Conservation (phyloP, 345 rosid species). For the Bruguiera parviflora region DNA sequence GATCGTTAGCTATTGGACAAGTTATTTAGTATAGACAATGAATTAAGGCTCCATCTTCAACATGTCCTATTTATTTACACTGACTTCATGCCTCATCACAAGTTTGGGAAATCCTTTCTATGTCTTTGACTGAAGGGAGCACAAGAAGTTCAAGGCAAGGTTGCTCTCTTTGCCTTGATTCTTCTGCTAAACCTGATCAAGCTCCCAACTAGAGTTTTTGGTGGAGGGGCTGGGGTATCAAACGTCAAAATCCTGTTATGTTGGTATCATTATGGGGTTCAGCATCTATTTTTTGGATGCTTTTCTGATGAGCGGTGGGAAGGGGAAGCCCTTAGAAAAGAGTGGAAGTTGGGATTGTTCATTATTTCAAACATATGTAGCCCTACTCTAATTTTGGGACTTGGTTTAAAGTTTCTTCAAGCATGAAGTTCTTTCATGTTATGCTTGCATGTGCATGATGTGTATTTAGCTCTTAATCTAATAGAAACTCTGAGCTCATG, state of each 20-base stretch:
- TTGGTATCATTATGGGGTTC: not conserved
- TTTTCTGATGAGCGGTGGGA: not conserved
- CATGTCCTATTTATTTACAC: not conserved
- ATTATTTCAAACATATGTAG: not conserved
- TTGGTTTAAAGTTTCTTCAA: too few species aligned
- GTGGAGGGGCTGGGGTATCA: too few species aligned
- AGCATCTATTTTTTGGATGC: not conserved
- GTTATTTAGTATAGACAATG: too few species aligned
- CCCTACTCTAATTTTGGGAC: too few species aligned
- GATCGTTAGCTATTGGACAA: not conserved
- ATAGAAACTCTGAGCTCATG: slow-evolving; percentile 2
- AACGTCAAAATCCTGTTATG: too few species aligned
- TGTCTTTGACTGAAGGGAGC: too few species aligned
- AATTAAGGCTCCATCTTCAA: not conserved
- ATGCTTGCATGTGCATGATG: not conserved
- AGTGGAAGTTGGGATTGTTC: not conserved
- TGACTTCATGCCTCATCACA: not conserved
- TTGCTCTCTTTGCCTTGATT: not conserved
- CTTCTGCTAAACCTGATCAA: not conserved
- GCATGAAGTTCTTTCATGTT: not conserved
- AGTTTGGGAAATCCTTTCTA: not conserved
- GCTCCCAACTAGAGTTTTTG: not conserved
- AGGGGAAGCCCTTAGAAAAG: not conserved
- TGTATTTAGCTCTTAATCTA: not conserved
- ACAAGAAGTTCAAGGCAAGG: too few species aligned